Evolutionary conservation across 2,329 filamentous ascomycete species (phyloP), one percentile per base, ranked within the genome.

Genomic region (Huntiella moniliformis): DNA sequence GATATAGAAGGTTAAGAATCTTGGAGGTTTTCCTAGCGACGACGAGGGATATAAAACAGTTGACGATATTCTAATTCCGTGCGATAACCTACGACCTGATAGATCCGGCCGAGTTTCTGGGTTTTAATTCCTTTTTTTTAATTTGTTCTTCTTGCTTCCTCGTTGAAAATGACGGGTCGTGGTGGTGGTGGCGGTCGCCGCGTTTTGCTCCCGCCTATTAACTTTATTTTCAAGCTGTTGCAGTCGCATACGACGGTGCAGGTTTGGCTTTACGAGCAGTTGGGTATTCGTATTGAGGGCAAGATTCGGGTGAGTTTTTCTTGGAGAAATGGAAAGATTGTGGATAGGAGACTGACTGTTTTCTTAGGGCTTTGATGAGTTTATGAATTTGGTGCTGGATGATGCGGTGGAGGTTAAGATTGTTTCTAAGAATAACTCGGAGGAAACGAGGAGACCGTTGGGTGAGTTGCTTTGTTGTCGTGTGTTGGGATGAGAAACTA

Each of bases 321-420:
- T 17, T 33, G 15, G n/a, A 5, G 11, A 17, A 7, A 4, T 6
- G 15, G 32, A 31, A 5, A 17, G 32, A 7, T 31, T 12, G 17
- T 33, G 32, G 16, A 43, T 12, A n/a, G 13, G 17, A 16, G 11
- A 40, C 53, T 57, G 46, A 57, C 49, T 42, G 13, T n/a, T 5
- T n/a, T 18, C 37, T 1, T 51, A 94, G 86, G 87, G 91, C 11
- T 98, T 98, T 54, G 91, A 98, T 61, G 91, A 98, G 63, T 98
- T 96, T 67, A 95, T 98, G 87, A 98, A 98, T 66, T 70, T 98
- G 42, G 91, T 96, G 35, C 74, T 94, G 53, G 91, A 98, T 58
- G 86, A 98, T 56, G 91, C 91, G 28, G 77, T 95, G 48, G 88
- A 96, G 64, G 86, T 98, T 38, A 82, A 79, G 61, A 74, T 85